Evolutionary conservation across 352 stramenopile genomes (phyloP).

Genomic region (Pythium insidiosum): DNA sequence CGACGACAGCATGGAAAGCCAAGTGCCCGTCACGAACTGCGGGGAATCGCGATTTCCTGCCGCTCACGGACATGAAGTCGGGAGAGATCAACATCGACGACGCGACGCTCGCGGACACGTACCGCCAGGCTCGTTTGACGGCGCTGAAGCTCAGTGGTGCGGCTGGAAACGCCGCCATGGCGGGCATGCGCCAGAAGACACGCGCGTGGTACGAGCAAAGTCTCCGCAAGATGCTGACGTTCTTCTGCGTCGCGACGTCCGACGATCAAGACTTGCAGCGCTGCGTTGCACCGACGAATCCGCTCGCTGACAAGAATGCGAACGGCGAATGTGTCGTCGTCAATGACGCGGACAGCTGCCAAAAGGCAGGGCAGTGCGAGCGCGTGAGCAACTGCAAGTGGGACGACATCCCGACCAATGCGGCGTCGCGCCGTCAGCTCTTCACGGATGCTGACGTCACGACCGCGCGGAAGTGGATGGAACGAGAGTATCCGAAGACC

Average conservation of each 20-base stretch:
- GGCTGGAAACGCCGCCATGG: slow-evolving; percentile 57
- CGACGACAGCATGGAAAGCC: slow-evolving; percentile 41
- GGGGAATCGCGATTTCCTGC: slow-evolving; percentile 46
- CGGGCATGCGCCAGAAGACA: slow-evolving; percentile 61
- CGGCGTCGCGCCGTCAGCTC: slow-evolving; percentile 31
- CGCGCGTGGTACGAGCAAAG: slow-evolving; percentile 58
- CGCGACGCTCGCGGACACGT: slow-evolving; percentile 43
- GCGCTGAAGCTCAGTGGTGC: slow-evolving; percentile 56
- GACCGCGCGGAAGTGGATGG: slow-evolving; percentile 55
- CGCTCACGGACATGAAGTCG: slow-evolving; percentile 36
- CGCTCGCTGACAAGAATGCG: slow-evolving; percentile 37
- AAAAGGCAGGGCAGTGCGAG: slow-evolving; percentile 50
- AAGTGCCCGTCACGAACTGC: slow-evolving; percentile 45
- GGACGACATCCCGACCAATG: slow-evolving; percentile 41
- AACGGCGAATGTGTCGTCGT: slow-evolving; percentile 47
- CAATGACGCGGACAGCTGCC: slow-evolving; percentile 39
- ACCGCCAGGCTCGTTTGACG: slow-evolving; percentile 56
- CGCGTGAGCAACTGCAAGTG: slow-evolving; percentile 78
- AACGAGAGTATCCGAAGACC: slow-evolving; percentile 51
- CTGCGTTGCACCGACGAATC: slow-evolving; percentile 41
- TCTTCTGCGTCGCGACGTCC: slow-evolving; percentile 56
- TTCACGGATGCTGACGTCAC: slow-evolving; percentile 51
- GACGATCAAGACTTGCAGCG: slow-evolving; percentile 34
- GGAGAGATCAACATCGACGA: slow-evolving; percentile 59
- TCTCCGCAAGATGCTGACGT: slow-evolving; percentile 58